Evolutionary conservation across 1,139 yeast genomes (phyloP).

Genomic region (Wickerhamiella infanticola): DNA sequence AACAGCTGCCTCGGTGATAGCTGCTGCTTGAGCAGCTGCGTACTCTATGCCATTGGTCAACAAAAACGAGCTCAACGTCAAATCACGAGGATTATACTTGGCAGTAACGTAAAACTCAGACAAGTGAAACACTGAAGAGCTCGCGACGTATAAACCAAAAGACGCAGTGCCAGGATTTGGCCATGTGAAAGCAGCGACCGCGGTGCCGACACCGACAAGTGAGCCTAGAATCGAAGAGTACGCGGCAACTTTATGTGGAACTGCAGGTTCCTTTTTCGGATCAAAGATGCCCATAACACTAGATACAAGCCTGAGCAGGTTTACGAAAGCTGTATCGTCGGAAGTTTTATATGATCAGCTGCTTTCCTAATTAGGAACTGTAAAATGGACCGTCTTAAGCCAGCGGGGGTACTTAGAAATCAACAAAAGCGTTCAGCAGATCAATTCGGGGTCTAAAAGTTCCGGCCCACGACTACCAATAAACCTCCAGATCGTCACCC

Average conservation of each 20-base stretch:
- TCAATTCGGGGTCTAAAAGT: too few species aligned
- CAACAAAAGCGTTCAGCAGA: too few species aligned
- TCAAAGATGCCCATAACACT: neutral
- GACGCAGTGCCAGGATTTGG: neutral
- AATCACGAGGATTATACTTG: constrained; percentile 46
- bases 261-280: constrained; percentile 7
- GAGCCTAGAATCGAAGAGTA: constrained; percentile 26
- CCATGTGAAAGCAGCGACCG: constrained; percentile 1
- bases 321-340: too few species aligned
- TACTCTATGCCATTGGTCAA: constrained; percentile 56
- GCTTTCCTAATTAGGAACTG: too few species aligned
- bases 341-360: too few species aligned
- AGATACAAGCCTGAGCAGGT: too few species aligned
- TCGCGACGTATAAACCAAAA: constrained; percentile 36
- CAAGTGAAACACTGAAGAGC: constrained; percentile 53
- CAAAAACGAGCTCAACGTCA: constrained; percentile 57
- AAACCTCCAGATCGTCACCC: too few species aligned
- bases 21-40: constrained; percentile 43
- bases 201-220: constrained; percentile 10
- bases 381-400: too few species aligned
- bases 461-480: too few species aligned
- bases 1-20: constrained; percentile 31
- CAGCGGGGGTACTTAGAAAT: too few species aligned
- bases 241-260: constrained; percentile 22
- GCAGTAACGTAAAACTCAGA: constrained; percentile 74